Base-by-base conservation (phyloP, 441 rosid genomes). In the Mallotus japonicus region DNA sequence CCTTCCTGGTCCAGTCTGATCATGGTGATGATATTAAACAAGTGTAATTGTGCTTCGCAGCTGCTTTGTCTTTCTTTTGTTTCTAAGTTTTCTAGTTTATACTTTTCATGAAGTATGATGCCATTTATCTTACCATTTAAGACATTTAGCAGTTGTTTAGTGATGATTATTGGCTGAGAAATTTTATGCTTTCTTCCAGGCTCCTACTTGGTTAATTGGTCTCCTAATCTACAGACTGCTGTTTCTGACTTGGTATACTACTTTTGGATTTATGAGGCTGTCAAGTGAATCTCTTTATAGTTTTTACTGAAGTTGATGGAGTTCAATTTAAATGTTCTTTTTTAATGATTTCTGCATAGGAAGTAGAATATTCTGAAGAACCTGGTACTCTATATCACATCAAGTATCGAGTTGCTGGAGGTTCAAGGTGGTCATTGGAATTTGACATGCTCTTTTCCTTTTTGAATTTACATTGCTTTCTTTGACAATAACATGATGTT, bases 131-230 rank as follows among this genome's bases (percentile, higher is more conserved):
- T 73, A 19, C n/a, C 13, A 22, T 69, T 32, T 70, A 44, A 40
- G 73, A 37, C 65, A 37, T 16, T 65, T 32, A 68, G 20, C 65
- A 37, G 40, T 47, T 42, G 24, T 12, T 37, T 51, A 37, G 11
- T 12, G 9, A 22, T 49, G 16, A 63, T 57, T 57, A 64, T 46
- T 64, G 28, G n/a, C 64, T 65, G 49, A 74, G 17, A 69, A 68
- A 70, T 32, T 68, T 63, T 22, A 13, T 76, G 13, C 78, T 59
- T 70, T 74, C 65, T 85, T 82, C 69, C 87, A 95, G 99, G 99
- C 66, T 91, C 98, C 76, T 95, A 95, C 87, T 83, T 95, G 94
- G 99, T 95, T 82, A 95, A 95, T 84, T 95, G 99, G 99, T 95
- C 99, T 63, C 99, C 99, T 55, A 90, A 85, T 83, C 87, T 95